Evolutionary conservation across 148 eudicot species (phyloP), one percentile per base, ranked within the genome.

Genomic region (Spergularia bocconei): DNA sequence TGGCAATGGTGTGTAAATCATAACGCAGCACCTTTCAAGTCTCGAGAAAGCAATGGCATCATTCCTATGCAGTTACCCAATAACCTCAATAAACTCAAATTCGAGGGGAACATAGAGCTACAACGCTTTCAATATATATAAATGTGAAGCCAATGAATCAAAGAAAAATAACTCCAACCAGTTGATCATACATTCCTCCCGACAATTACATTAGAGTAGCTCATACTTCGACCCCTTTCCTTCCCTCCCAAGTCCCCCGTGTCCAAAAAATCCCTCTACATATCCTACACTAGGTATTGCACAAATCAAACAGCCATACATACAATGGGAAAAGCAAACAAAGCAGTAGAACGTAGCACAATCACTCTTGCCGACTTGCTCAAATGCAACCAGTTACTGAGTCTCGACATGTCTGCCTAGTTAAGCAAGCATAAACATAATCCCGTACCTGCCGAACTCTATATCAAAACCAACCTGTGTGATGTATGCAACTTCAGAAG

Each of bases 251-350:
- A 17, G 47, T 13, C 68, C n/a, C 15, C 69, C 25, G 56, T 63
- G 75, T 69, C 75, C 70, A 56, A 51, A 63, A 58, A 63, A 59
- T 54, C 51, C 69, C 81, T 80, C 81, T 79, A 73, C 33, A 70
- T 7, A 58, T 78, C 75, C 82, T 81, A 70, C 54, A 38, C 79
- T 74, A 25, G 53, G 54, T 38, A 70, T 60, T 47, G 60, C 79
- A 77, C 59, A 73, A 79, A 75, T 75, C 82, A 86, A 80, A 75
- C 80, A 75, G 68, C 79, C 41, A 73, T 87, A 85, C 86, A 77
- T 79, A 87, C 87, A 87, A 74, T 57, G 76, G 59, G 57, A 66
- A 70, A 75, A 56, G 23, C 17, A 21, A 76, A 51, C 36, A 61
- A 66, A 59, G 13, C 67, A 70, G 47, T 63, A 38, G 57, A 53